phyloP scores from a whole-genome alignment of 495 filamentous ascomycete genomes.

The Alectoria sarmentosa region DNA sequence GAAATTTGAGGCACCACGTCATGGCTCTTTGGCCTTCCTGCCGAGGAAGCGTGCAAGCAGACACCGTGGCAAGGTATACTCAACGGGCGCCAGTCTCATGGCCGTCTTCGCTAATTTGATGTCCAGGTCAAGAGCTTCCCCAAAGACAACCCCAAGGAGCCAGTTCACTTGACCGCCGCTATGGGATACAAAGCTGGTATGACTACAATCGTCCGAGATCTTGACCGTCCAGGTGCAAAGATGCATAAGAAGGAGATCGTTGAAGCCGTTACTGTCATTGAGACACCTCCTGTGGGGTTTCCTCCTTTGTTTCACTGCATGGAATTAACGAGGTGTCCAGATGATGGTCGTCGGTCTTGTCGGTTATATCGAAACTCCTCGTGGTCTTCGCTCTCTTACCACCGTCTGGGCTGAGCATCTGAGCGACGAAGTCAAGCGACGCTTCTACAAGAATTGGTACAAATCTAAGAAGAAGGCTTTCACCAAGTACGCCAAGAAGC shows the following conservation, averaged over 20 bases:
- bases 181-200: constrained; percentile 99
- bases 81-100: constrained; percentile 23
- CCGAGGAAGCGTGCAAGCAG: constrained; percentile 94
- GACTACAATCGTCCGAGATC: constrained; percentile 99
- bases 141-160: constrained; percentile 99
- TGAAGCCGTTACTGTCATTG: constrained; percentile 97
- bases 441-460: constrained; percentile 99
- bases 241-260: constrained; percentile 99
- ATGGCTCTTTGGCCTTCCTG: constrained; percentile 93
- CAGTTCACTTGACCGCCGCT: constrained; percentile 94
- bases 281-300: constrained; percentile 93
- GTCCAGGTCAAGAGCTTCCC: constrained; percentile 71
- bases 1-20: constrained; percentile 91
- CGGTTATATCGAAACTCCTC: constrained; percentile 99
- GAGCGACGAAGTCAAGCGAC: constrained; percentile 95
- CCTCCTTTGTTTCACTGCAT: constrained; percentile 35
- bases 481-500: constrained; percentile 99
- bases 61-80: constrained; percentile 95
- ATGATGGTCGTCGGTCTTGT: constrained; percentile 99
- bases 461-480: constrained; percentile 99
- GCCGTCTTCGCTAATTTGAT: constrained; percentile 27
- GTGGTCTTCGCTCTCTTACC: constrained; percentile 97
- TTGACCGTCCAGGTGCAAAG: constrained; percentile 99
- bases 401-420: constrained; percentile 99
- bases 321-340: constrained; percentile 59